Evolutionary conservation across 2,329 filamentous ascomycete species (phyloP), one percentile per base, ranked within the genome.

Genomic region (Arthrobotrys iridis): DNA sequence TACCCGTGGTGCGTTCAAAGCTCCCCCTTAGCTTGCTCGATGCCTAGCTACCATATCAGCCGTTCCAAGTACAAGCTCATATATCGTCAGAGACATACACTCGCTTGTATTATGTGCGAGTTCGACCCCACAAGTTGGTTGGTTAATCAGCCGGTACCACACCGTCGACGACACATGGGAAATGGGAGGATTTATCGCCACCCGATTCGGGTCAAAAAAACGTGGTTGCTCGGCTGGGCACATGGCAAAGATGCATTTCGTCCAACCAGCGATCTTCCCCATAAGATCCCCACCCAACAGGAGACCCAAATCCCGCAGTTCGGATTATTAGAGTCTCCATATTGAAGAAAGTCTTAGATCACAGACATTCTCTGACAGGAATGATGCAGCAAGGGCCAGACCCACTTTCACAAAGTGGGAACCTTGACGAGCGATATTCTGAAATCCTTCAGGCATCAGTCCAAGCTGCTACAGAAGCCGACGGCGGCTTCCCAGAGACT

Each of bases 311-410:
- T 66, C 60, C 59, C 68, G 68, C 60, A 73, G 60, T 73, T 65
- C 60, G 68, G 68, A 66, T 60, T 73, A 62, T 26, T 60, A 50
- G 41, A 30, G 67, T 58, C 59, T 59, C 22, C 30, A 65, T 65
- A 58, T 40, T 35, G 58, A 63, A 35, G 37, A 48, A 48, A 40
- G 68, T 73, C 60, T 66, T 73, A 73, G 60, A 73, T 73, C 40
- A 64, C 43, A 73, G 68, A 73, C 68, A 73, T 73, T 73, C 68
- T 73, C 60, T 59, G 26, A 60, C 68, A 73, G 60, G 37, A 73
- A 60, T 73, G 68, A 73, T 73, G 68, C 68, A 73, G 68, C 60
- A 73, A 73, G 68, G 68, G 68, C 60, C 18, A 28, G 60, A 60
- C 68, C 68, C 60, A 65, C 60, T 60, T 45, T 41, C 35, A 33